Percentiles rank a stretch among this genome's conserved stretches.
phyloP scores from a whole-genome alignment of 1,139 yeast species.

The Magnusiomyces sp. region DNA sequence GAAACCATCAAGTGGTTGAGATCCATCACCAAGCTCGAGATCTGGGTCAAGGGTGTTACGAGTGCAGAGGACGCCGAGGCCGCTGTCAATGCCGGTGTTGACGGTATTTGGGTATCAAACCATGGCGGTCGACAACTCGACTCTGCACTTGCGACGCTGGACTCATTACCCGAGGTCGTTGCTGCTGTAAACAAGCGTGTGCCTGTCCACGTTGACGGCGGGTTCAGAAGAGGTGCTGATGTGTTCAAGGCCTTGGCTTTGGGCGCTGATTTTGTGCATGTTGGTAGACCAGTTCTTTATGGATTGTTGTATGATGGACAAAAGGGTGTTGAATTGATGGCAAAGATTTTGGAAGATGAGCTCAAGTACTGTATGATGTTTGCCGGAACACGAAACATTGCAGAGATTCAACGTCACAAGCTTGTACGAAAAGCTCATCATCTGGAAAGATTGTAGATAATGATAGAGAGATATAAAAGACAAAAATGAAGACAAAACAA shows the following conservation, averaged over 20 bases:
- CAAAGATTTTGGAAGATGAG: constrained; percentile 27
- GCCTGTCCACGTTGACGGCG: constrained; percentile 60
- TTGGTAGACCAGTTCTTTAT: constrained; percentile 60
- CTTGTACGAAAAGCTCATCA: constrained; percentile 26
- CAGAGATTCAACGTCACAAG: constrained; percentile 19
- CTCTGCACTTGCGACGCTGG: constrained; percentile 52
- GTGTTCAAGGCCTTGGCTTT: constrained; percentile 58
- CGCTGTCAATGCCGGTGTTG: constrained; percentile 47
- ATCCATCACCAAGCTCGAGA: constrained; percentile 30
- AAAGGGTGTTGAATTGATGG: constrained; percentile 43
- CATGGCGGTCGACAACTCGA: constrained; percentile 70
- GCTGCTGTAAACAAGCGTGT: constrained; percentile 41
- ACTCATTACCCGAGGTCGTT: constrained; percentile 53
- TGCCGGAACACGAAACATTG: constrained; percentile 22
- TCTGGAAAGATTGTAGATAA: constrained; percentile 18
- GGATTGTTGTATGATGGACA: constrained; percentile 61
- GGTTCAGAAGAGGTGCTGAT: constrained; percentile 59
- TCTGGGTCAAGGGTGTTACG: constrained; percentile 46
- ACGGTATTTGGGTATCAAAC: constrained; percentile 54
- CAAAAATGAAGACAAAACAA: no score
- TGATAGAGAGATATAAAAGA: no score
- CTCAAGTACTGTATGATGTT: constrained; percentile 29
- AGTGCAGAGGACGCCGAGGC: constrained; percentile 45
- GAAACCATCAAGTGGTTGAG: constrained; percentile 41
- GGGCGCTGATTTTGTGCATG: constrained; percentile 68